A percentile compares a stretch with the other conserved stretches of the same genome.
Evolutionary conservation across 495 filamentous ascomycete species (phyloP).

Genomic region (Hypoxylon perforatum): DNA sequence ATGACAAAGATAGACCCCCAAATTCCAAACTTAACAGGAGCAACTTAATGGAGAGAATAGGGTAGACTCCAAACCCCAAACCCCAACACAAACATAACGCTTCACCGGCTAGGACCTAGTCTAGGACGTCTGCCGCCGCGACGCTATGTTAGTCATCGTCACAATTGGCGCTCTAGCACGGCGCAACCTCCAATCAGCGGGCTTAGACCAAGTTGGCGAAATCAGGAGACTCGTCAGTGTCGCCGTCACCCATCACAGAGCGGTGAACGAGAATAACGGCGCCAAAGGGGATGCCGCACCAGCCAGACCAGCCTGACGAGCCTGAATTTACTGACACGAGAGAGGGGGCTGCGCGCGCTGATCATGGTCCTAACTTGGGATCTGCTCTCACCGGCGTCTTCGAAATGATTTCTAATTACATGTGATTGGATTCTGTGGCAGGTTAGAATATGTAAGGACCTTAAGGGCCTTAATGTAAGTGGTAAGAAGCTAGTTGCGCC

Average conservation of each 20-base stretch:
- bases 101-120: slow-evolving; percentile 24
- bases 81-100: neutral
- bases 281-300: slow-evolving; percentile 12
- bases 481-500: neutral
- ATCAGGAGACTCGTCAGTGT: slow-evolving; percentile 33
- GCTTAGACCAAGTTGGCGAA: slow-evolving; percentile 12
- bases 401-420: slow-evolving; percentile 12
- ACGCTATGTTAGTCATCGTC: slow-evolving; percentile 33
- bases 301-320: slow-evolving; percentile 20
- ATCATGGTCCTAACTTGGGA: slow-evolving; percentile 23
- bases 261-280: slow-evolving; percentile 38
- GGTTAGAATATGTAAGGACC: neutral
- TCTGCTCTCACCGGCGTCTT: slow-evolving; percentile 10
- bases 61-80: slow-evolving; percentile 16
- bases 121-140: slow-evolving; percentile 25
- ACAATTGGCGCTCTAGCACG: slow-evolving; percentile 38
- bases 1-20: neutral
- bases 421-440: slow-evolving; percentile 26
- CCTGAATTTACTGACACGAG: slow-evolving; percentile 24
- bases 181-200: slow-evolving; percentile 32
- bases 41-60: slow-evolving; percentile 12
- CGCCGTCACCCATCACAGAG: slow-evolving; percentile 23
- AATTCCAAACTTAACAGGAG: slow-evolving; percentile 6
- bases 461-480: neutral
- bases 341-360: slow-evolving; percentile 18